Percentiles rank a stretch among this genome's conserved stretches.
These are phyloP conservation scores for Uronychia setigera DNA, from an alignment of 73 alveolate genomes.

Conservation along the genomic window DNA sequence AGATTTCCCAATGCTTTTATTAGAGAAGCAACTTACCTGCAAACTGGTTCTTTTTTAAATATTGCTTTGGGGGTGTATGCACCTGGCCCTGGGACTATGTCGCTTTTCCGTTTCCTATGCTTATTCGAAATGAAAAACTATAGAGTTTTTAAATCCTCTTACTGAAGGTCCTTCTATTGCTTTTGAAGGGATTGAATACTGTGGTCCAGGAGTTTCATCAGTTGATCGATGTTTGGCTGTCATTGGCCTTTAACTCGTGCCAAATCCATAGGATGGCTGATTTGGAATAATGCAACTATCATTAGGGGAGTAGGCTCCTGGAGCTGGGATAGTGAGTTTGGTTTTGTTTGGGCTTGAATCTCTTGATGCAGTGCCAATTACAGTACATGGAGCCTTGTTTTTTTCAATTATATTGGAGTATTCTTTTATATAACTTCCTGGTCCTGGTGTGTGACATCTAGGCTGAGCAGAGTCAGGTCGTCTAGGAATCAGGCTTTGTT, in stretches of 20 bases:
- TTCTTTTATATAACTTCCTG: constrained; percentile 16
- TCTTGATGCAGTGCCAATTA: background rate
- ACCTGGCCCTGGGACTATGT: constrained; percentile 35
- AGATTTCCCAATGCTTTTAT: constrained; percentile 9
- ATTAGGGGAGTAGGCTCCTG: background rate
- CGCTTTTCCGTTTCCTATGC: constrained; percentile 12
- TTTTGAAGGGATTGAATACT: constrained; percentile 19
- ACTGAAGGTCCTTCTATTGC: background rate
- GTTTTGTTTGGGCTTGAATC: background rate
- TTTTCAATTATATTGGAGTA: background rate
- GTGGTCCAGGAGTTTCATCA: constrained; percentile 3
- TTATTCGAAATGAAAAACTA: constrained; percentile 15
- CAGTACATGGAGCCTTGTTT: background rate
- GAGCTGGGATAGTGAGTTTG: background rate
- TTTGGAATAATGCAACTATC: background rate
- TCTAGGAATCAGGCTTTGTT: background rate
- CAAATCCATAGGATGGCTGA: constrained; percentile 2
- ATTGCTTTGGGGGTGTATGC: constrained; percentile 17
- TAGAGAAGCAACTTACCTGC: background rate
- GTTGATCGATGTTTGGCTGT: background rate
- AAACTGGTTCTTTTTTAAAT: constrained; percentile 5
- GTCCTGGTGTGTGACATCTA: constrained; percentile 18
- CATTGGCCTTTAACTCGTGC: background rate
- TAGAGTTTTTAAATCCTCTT: constrained; percentile 7
- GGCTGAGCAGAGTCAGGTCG: constrained; percentile 7